These are phyloP conservation scores for Lumnitzera littorea DNA, from an alignment of 345 rosid genomes.

Conservation along the genomic window DNA sequence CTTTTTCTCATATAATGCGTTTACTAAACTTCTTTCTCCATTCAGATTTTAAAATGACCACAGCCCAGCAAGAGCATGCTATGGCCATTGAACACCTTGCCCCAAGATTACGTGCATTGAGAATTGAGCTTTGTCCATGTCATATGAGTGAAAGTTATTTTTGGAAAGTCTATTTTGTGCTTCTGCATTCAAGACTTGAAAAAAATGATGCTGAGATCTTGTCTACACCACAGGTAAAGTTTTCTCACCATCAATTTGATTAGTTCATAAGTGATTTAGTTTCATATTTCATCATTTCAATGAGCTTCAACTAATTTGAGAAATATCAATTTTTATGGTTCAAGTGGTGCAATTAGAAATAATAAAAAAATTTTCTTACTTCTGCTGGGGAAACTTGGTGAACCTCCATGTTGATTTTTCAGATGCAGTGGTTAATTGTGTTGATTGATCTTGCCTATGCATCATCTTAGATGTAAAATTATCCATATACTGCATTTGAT, in stretches of 20 bases:
- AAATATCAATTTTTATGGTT: no score
- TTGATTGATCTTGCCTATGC: no score
- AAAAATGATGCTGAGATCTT: conserved; percentile 69
- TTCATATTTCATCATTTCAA: background rate
- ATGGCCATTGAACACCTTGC: conserved; percentile 65
- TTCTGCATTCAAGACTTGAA: conserved; percentile 77
- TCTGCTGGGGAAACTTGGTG: no score
- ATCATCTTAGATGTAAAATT: no score
- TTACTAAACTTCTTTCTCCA: background rate
- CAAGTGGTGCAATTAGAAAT: no score
- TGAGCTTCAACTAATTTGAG: background rate
- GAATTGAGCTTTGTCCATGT: conserved; percentile 85
- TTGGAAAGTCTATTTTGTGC: conserved; percentile 98
- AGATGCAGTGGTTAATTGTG: no score
- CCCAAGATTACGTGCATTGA: conserved; percentile 65
- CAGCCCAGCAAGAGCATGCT: conserved; percentile 72
- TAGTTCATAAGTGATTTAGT: background rate
- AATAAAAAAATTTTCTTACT: no score
- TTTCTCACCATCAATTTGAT: background rate
- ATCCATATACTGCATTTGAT: no score
- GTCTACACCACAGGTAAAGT: conserved; percentile 75
- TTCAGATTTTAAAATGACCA: conserved; percentile 82
- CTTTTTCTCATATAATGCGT: background rate
- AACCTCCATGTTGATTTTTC: no score
- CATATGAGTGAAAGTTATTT: conserved; percentile 87